Evolutionary conservation across 495 filamentous ascomycete species (phyloP).

Genomic region (Aspergillus cavernicola): DNA sequence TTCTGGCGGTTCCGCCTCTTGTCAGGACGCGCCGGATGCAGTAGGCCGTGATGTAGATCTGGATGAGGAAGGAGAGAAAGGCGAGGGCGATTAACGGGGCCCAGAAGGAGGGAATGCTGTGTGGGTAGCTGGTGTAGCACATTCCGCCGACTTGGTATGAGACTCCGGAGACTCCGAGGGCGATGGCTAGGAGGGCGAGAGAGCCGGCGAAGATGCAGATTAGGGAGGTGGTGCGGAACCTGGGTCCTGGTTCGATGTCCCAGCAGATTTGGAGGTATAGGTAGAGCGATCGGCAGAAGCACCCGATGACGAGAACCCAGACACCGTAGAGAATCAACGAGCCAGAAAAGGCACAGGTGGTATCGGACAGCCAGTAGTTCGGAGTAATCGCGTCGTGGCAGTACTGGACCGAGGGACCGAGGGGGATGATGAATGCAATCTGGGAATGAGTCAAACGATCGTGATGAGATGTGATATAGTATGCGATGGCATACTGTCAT

Average conservation of each 20-base stretch:
- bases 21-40: slow-evolving; percentile 48
- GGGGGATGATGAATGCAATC: slow-evolving; percentile 72
- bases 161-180: slow-evolving; percentile 64
- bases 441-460: background rate
- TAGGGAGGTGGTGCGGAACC: slow-evolving; percentile 73
- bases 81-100: slow-evolving; percentile 72
- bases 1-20: background rate
- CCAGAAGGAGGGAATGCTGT: slow-evolving; percentile 74
- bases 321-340: slow-evolving; percentile 73
- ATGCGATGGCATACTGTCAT: slow-evolving; percentile 37
- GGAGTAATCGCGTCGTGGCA: slow-evolving; percentile 81
- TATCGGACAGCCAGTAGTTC: slow-evolving; percentile 71
- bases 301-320: slow-evolving; percentile 68
- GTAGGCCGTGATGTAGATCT: slow-evolving; percentile 71
- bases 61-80: slow-evolving; percentile 65
- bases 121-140: slow-evolving; percentile 74
- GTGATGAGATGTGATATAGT: background rate
- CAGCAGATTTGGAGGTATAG: slow-evolving; percentile 87
- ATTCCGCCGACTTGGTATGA: slow-evolving; percentile 79
- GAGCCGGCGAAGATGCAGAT: slow-evolving; percentile 57
- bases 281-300: slow-evolving; percentile 75
- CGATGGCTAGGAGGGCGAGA: slow-evolving; percentile 44
- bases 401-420: slow-evolving; percentile 62
- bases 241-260: slow-evolving; percentile 73
- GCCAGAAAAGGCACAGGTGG: slow-evolving; percentile 71